These are phyloP conservation scores for Colletotrichum costaricense DNA, from an alignment of 2,329 filamentous ascomycete species.

Conservation along the genomic window DNA sequence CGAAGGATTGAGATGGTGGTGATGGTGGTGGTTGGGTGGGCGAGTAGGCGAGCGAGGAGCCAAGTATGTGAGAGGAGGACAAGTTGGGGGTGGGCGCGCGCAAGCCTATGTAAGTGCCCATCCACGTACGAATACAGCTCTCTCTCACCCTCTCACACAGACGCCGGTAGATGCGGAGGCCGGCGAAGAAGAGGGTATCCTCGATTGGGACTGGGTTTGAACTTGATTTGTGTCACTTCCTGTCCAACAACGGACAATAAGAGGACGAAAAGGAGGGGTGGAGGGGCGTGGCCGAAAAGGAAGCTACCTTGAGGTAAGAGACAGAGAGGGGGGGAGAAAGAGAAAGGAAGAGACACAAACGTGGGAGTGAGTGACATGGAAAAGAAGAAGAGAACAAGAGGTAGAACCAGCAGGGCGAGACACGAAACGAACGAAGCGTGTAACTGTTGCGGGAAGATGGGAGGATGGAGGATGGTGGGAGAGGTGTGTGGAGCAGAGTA, in stretches of 20 bases:
- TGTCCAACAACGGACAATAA: conserved; percentile 19
- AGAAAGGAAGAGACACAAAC: conserved; percentile 1
- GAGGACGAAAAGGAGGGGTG: neutral
- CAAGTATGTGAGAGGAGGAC: neutral
- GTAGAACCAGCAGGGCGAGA: neutral
- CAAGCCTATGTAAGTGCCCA: conserved; percentile 26
- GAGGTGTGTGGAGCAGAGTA: neutral
- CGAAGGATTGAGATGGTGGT: neutral
- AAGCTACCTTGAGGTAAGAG: neutral
- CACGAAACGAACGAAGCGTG: neutral
- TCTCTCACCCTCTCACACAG: neutral
- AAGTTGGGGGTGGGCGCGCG: conserved; percentile 9
- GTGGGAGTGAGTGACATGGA: neutral
- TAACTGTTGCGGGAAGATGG: neutral
- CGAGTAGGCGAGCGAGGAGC: neutral
- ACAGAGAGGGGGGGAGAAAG: neutral
- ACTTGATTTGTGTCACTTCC: conserved; percentile 4
- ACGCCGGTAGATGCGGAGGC: neutral
- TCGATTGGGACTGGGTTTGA: neutral
- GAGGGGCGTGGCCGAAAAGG: neutral
- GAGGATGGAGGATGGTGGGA: neutral
- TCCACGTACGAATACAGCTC: neutral
- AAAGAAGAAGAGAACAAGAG: neutral
- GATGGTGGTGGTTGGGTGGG: conserved; percentile 1
- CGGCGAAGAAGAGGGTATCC: neutral